Conservation (phyloP, 176 grass and related monocot species). For the Dactylis glomerata region DNA sequence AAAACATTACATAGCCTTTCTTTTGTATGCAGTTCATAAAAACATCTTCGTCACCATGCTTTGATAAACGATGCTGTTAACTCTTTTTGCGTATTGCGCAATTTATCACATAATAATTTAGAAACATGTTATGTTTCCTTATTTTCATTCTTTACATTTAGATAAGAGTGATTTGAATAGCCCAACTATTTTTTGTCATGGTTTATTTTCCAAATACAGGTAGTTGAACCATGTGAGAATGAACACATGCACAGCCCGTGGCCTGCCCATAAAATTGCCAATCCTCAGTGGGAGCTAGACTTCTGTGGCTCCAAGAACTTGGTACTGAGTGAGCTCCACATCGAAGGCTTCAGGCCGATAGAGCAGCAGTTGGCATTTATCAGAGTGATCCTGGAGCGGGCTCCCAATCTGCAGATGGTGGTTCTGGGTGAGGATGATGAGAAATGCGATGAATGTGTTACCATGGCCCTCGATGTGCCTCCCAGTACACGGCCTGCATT, state of each 20-base stretch:
- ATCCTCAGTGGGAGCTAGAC: too few species aligned
- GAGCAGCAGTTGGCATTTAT: conserved; percentile 1
- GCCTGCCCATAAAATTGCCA: too few species aligned
- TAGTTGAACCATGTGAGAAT: background rate
- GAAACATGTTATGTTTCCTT: background rate
- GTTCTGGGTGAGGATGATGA: background rate
- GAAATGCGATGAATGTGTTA: background rate
- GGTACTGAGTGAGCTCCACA: too few species aligned
- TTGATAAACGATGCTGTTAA: background rate
- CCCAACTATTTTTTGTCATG: background rate
- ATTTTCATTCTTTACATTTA: background rate
- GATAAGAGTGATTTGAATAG: background rate
- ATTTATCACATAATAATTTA: too few species aligned
- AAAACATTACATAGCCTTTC: background rate
- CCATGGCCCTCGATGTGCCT: background rate
- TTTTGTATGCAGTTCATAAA: background rate
- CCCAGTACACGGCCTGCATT: background rate
- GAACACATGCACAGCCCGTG: background rate
- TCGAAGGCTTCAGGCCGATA: too few species aligned
- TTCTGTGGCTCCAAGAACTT: too few species aligned
- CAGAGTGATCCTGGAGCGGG: conserved; percentile 1
- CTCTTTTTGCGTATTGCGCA: background rate
- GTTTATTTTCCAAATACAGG: background rate
- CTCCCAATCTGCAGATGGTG: background rate
- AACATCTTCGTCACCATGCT: background rate